Evolutionary conservation across 1,284 basidiomycete genomes (phyloP), one percentile per base, ranked within the genome.

Genomic region (Polyporus tsugae): DNA sequence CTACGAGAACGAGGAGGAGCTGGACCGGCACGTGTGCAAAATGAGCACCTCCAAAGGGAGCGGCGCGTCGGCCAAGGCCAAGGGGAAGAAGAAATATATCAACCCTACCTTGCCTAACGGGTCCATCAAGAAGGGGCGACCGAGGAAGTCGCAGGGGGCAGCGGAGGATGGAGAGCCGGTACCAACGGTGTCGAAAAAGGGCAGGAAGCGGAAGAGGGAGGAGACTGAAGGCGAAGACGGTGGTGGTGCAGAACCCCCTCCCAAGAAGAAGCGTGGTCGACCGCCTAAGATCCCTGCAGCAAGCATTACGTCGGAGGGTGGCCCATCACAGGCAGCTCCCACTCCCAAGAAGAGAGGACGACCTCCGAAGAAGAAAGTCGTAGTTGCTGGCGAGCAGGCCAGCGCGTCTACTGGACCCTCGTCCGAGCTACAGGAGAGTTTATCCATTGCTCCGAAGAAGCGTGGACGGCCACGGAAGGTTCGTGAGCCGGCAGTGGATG

Each of bases 11-110:
- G 77, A 81, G 13, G 75, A 69, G 6, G 81, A 78, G 4, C 78
- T 91, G 36, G 69, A 77, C 44, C 73, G 73, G 15, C 86, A 85
- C 73, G 84, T 90, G 68, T 86, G 91, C 71, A 75, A 78, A 11
- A 85, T 85, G 78, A 85, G 83, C 70, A 73, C 73, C 29, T 72
- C 69, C 62, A 69, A 62, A 46, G 68, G 70, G 36, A 65, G 58
- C 10, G 60, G 61, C 41, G 35, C n/a, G 0, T 39, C 36, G 38
- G 36, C 65, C 41, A 72, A 71, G 60, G 68, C 64, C 39, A 72
- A 75, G 62, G 67, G 61, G 44, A 77, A 73, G 71, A 76, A 75
- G 60, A 76, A 75, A 59, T 74, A 72, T 25, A 70, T 70, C 60
- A 78, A 78, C 58, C 76, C 77, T 2, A 70, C 74, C 22, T 66